Conservation (phyloP, 2,329 filamentous ascomycete genomes). For the Rosellinia necatrix region DNA sequence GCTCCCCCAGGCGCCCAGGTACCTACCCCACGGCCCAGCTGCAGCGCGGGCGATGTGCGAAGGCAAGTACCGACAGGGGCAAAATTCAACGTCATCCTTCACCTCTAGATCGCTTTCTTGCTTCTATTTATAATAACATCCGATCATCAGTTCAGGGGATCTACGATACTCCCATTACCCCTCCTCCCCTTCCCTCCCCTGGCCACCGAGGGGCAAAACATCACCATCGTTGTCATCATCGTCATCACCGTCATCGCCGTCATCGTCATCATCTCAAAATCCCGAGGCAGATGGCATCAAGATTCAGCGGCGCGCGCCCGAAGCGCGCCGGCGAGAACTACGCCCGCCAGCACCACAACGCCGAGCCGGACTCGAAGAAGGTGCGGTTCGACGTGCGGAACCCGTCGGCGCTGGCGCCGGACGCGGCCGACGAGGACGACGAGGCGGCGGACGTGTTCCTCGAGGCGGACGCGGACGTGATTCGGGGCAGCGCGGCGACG, state of each 20-base stretch:
- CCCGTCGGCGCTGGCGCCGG: constrained; percentile 86
- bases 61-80: constrained; percentile 24
- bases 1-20: constrained; percentile 7
- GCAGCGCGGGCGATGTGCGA: not conserved
- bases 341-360: constrained; percentile 70
- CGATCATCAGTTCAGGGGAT: not conserved
- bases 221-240: no score
- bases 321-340: constrained; percentile 85
- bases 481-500: constrained; percentile 75
- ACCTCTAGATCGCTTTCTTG: no score
- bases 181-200: no score
- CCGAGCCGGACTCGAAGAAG: constrained; percentile 66
- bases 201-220: no score
- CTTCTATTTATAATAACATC: constrained; percentile 3
- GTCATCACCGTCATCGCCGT: no score
- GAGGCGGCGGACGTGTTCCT: constrained; percentile 66
- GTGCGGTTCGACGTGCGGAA: constrained; percentile 94
- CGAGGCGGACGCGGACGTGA: constrained; percentile 92
- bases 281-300: constrained; percentile 56
- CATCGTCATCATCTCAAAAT: not conserved
- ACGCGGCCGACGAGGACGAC: constrained; percentile 63
- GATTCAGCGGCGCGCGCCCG: constrained; percentile 71
- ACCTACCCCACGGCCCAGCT: constrained; percentile 23
- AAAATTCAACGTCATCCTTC: constrained; percentile 38
- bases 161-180: not conserved